Percentiles rank a stretch among this genome's conserved stretches.
Evolutionary conservation across 306 rosid genomes (phyloP).

Genomic region (Glycine latifolia): DNA sequence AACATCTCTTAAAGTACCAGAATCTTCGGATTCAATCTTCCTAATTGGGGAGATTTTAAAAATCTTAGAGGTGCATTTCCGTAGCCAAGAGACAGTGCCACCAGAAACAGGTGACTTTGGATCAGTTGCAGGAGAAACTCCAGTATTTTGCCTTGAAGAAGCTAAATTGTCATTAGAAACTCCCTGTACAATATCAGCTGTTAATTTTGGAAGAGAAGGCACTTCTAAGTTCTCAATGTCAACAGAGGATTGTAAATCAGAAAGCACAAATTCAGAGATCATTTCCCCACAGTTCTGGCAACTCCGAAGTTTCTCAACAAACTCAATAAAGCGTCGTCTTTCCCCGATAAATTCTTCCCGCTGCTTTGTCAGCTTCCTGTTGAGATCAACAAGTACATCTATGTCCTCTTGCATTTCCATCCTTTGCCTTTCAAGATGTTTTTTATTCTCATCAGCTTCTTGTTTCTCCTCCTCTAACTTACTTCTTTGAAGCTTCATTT

Average conservation of each 20-base stretch:
- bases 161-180: slow-evolving; percentile 55
- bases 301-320: slow-evolving; percentile 71
- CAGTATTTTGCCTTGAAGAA: slow-evolving; percentile 58
- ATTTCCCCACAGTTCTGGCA: slow-evolving; percentile 79
- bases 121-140: slow-evolving; percentile 54
- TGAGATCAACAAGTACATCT: slow-evolving; percentile 79
- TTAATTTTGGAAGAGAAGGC: slow-evolving; percentile 62
- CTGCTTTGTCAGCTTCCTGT: slow-evolving; percentile 72
- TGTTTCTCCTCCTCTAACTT: slow-evolving; percentile 78
- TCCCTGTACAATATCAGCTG: slow-evolving; percentile 56
- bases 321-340: slow-evolving; percentile 74
- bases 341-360: slow-evolving; percentile 77
- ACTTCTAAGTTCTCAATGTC: slow-evolving; percentile 75
- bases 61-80: slow-evolving; percentile 89
- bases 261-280: slow-evolving; percentile 78
- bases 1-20: slow-evolving; percentile 53
- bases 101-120: slow-evolving; percentile 68
- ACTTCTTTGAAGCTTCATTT: slow-evolving; percentile 72
- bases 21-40: slow-evolving; percentile 59
- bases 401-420: slow-evolving; percentile 87
- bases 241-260: slow-evolving; percentile 67
- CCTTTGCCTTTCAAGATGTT: slow-evolving; percentile 75
- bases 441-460: slow-evolving; percentile 75
- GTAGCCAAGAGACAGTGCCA: slow-evolving; percentile 85
- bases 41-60: slow-evolving; percentile 76